Conservation (phyloP, 495 filamentous ascomycete genomes). For the Neurospora sp. region DNA sequence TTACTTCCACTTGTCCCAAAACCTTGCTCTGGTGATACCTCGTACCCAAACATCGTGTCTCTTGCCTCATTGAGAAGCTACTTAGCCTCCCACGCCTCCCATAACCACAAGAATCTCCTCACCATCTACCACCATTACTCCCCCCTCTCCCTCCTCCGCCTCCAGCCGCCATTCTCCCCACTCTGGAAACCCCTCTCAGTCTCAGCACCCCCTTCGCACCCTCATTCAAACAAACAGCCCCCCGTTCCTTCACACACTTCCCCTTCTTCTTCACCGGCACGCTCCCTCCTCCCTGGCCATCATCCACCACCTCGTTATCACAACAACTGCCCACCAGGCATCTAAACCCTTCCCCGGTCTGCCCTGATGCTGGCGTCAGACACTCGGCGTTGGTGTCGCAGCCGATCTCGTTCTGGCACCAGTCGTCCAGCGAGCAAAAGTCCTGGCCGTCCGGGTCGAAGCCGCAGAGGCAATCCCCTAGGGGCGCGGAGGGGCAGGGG, state of each 20-base stretch:
- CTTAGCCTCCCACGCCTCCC: neutral
- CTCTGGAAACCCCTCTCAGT: neutral
- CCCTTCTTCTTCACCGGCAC: neutral
- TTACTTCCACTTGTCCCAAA: neutral
- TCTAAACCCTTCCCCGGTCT: neutral
- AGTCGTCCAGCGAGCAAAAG: neutral
- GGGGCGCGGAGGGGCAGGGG: neutral
- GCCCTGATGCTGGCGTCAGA: neutral
- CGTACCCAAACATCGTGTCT: neutral
- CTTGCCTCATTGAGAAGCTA: neutral
- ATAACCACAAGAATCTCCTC: neutral
- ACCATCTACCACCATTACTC: neutral
- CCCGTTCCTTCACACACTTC: conserved; percentile 1
- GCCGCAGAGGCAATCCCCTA: neutral
- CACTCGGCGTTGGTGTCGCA: neutral
- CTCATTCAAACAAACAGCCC: neutral
- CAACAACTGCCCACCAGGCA: conserved; percentile 10
- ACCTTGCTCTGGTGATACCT: neutral
- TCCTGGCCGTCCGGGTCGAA: neutral
- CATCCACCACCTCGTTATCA: neutral
- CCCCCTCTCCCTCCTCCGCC: neutral
- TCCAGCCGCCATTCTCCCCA: neutral
- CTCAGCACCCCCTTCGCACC: neutral
- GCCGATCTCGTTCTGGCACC: neutral
- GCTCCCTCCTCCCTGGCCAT: neutral